phyloP scores from a whole-genome alignment of 495 filamentous ascomycete genomes.

The Hypoxylon crocopeplum region DNA sequence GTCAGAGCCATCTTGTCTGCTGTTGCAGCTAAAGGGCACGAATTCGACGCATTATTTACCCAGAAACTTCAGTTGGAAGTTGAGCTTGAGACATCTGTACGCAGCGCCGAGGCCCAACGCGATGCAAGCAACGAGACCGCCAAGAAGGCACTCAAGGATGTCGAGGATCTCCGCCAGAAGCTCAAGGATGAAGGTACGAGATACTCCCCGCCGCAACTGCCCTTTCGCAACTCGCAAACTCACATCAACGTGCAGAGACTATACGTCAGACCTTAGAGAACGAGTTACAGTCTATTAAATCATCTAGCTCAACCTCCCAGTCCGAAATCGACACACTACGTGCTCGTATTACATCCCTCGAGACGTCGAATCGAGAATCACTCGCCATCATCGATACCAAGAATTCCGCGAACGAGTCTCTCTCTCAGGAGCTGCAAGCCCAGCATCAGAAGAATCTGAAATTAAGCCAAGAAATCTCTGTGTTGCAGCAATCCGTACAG shows the following conservation, averaged over 20 bases:
- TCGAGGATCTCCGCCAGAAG: conserved; percentile 77
- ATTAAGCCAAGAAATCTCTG: conserved; percentile 78
- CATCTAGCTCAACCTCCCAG: conserved; percentile 73
- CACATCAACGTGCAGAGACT: conserved; percentile 38
- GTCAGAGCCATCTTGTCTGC: conserved; percentile 71
- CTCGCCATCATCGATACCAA: conserved; percentile 88
- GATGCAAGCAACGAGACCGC: conserved; percentile 78
- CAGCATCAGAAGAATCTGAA: conserved; percentile 89
- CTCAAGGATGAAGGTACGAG: conserved; percentile 80
- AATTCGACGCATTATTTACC: conserved; percentile 77
- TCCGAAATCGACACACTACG: conserved; percentile 79
- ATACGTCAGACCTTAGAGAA: conserved; percentile 65
- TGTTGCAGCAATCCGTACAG: conserved; percentile 81
- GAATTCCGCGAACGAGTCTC: conserved; percentile 79
- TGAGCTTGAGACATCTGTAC: conserved; percentile 89
- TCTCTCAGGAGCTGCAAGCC: conserved; percentile 83
- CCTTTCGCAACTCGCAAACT: conserved; percentile 15
- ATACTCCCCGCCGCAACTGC: neutral
- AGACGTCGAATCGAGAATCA: conserved; percentile 90
- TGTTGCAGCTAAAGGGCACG: conserved; percentile 76
- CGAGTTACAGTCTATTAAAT: conserved; percentile 80
- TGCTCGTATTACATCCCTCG: conserved; percentile 80
- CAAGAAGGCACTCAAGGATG: conserved; percentile 82
- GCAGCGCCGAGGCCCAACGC: conserved; percentile 78
- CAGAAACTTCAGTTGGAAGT: conserved; percentile 87